phyloP scores from a whole-genome alignment of 2,329 filamentous ascomycete genomes.

The Cephalotrichum gorgonifer region DNA sequence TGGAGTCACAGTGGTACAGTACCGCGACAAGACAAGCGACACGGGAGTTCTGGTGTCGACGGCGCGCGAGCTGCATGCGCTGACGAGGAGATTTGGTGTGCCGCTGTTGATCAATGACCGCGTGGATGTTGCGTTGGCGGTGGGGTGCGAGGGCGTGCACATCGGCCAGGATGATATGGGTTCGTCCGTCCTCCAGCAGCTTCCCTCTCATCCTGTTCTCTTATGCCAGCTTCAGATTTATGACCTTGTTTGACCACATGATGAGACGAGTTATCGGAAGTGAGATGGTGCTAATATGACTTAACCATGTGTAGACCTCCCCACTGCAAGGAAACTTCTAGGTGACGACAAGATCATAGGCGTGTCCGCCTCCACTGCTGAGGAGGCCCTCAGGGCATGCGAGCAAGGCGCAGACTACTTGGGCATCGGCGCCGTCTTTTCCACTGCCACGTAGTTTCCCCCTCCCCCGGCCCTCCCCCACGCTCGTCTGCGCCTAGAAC shows the following conservation, averaged over 20 bases:
- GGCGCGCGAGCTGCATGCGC: constrained; percentile 58
- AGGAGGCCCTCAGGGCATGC: constrained; percentile 65
- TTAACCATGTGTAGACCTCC: constrained; percentile 33
- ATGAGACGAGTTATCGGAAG: neutral
- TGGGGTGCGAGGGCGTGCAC: constrained; percentile 85
- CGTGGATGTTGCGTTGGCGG: constrained; percentile 76
- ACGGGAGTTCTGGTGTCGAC: constrained; percentile 61
- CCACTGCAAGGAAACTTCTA: constrained; percentile 59
- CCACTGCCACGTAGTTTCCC: constrained; percentile 60
- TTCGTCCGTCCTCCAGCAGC: constrained; percentile 25
- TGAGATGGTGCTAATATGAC: neutral
- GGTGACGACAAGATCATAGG: constrained; percentile 76
- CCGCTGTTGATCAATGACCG: constrained; percentile 90
- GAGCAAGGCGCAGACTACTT: constrained; percentile 77
- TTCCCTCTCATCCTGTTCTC: neutral
- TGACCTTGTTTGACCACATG: neutral
- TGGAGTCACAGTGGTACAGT: constrained; percentile 80
- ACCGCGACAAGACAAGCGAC: constrained; percentile 77
- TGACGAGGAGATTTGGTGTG: constrained; percentile 58
- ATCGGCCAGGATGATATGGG: constrained; percentile 91
- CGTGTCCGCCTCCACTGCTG: constrained; percentile 66
- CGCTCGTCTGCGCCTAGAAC: neutral
- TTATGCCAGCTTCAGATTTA: neutral
- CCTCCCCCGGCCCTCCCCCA: constrained; percentile 6
- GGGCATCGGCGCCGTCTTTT: constrained; percentile 81